Conservation (phyloP, 148 eudicot genomes). For the Talinum fruticosum region DNA sequence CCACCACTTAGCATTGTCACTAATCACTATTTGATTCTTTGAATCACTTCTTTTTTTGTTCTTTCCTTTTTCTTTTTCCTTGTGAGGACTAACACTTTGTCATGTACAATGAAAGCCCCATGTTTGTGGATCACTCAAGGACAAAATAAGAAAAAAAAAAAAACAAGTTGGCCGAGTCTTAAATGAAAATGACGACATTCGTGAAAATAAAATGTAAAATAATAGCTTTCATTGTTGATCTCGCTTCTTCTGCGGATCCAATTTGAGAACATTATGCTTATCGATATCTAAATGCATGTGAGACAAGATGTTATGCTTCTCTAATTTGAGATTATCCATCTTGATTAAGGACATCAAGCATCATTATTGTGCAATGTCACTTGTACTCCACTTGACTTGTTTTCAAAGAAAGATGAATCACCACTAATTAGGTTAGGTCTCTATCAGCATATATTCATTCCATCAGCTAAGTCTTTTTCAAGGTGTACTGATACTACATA, state of each 20-base stretch:
- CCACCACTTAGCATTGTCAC: neutral
- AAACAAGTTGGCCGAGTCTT: too few relatives aligned
- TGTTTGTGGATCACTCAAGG: neutral
- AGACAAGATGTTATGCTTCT: neutral
- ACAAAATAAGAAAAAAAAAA: neutral
- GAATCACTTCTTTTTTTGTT: neutral
- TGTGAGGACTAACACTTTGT: neutral
- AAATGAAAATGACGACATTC: too few relatives aligned
- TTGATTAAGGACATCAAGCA: neutral
- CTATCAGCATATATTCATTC: neutral
- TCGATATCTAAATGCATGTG: too few relatives aligned
- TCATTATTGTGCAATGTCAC: neutral
- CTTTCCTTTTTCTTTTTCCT: neutral
- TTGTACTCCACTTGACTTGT: neutral
- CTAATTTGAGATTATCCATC: neutral
- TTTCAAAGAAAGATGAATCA: neutral
- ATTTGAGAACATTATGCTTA: too few relatives aligned
- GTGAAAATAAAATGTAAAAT: too few relatives aligned
- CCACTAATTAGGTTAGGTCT: neutral
- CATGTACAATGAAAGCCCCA: neutral
- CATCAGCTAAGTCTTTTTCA: too few relatives aligned
- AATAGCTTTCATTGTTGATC: too few relatives aligned
- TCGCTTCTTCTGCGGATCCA: too few relatives aligned
- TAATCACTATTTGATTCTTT: neutral
- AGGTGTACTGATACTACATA: neutral